These are phyloP conservation scores for Kodamaea neixiangensis DNA, from an alignment of 805 yeast genomes.

Conservation along the genomic window DNA sequence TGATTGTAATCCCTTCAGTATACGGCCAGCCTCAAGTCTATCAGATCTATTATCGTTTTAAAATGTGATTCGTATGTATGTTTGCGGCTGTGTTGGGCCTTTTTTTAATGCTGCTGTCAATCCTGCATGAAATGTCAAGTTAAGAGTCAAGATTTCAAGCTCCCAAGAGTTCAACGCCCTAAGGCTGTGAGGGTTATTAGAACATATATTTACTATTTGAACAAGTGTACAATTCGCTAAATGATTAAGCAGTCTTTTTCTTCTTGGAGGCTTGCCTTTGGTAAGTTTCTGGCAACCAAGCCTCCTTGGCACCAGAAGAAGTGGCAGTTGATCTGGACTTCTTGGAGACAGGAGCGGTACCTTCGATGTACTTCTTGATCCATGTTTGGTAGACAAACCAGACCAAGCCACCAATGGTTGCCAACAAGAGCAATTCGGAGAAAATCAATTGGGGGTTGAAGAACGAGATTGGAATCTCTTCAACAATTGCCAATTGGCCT, in stretches of 20 bases:
- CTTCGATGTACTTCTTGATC: constrained; percentile 48
- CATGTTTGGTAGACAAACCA: constrained; percentile 39
- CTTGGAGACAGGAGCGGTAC: constrained; percentile 34
- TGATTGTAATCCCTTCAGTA: too few relatives aligned
- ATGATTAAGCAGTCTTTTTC: background rate
- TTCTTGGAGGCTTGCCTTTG: background rate
- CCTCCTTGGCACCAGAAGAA: background rate
- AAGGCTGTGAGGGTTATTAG: too few relatives aligned
- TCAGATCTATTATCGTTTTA: background rate
- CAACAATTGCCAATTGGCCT: constrained; percentile 57
- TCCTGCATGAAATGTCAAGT: background rate
- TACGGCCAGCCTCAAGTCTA: background rate
- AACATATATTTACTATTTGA: too few relatives aligned
- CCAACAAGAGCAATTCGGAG: constrained; percentile 53
- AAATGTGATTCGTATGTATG: too few relatives aligned
- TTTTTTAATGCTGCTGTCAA: background rate
- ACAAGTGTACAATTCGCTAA: background rate
- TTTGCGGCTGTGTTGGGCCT: background rate
- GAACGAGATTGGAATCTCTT: constrained; percentile 66
- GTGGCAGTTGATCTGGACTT: background rate
- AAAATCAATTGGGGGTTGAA: constrained; percentile 73
- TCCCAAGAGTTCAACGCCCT: too few relatives aligned
- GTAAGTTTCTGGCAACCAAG: background rate
- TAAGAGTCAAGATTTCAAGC: background rate
- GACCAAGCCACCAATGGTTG: constrained; percentile 47